Base-by-base conservation (phyloP, 805 yeast species). In the Teunomyces aglyptinius region DNA sequence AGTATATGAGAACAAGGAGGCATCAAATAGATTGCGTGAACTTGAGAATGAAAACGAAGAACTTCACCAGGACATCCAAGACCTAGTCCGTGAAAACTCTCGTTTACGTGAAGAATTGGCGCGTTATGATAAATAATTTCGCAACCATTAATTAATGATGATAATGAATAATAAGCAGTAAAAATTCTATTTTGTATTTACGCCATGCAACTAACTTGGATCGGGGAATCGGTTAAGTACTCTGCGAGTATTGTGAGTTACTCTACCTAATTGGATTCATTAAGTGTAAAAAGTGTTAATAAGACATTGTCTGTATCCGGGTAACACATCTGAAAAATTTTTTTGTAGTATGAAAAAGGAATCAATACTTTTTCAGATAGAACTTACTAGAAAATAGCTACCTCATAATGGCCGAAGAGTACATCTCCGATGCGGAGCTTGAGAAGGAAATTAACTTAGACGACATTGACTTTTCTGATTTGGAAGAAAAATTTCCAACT, bases 391-490 rank as follows among this genome's bases (percentile, higher is more conserved):
- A 22, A 22, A 20, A 12, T 8, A 12, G 16, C 39, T 19, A 12
- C 39, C 22, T 22, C 19, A 41, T 18, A 34, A 45, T 59, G 61
- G 41, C 60, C 13, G 64, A 58, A 46, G 52, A 53, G 60, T 55
- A 44, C 50, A 57, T 45, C 44, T 49, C 54, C 40, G 48, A 36
- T 36, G 68, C 59, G 38, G 66, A 64, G 38, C 70, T 71, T 54
- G 77, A 68, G 50, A 62, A 63, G 49, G 70, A 73, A 54, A 59
- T 72, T 58, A 58, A 58, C 34, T 55, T 71, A 43, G 75, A 71
- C 43, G 84, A 84, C 54, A 71, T 87, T 57, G 92, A 86, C 64
- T 90, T 88, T 71, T 71, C 89, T 50, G 97, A 91, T 65, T 76
- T 92, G 61, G 97, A 92, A 66, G 82, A 77, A 47, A 75, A 88